Base-by-base conservation (phyloP, 306 rosid genomes). In the Inga leiocalycina region DNA sequence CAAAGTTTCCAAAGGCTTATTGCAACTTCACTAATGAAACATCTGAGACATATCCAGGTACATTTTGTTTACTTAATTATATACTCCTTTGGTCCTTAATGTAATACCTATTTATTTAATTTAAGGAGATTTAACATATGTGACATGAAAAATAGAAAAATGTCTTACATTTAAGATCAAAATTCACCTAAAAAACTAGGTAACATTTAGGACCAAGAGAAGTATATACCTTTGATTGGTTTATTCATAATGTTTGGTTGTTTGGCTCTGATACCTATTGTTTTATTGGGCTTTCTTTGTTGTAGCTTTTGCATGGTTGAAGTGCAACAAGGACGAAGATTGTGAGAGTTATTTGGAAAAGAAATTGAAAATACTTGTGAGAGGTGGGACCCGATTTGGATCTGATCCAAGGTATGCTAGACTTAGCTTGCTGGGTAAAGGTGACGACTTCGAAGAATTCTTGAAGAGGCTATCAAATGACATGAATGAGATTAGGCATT, bases 231-330 rank as follows among this genome's bases (percentile, higher is more conserved):
- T 5, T 10, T 56, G 48, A 2, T 15, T 17, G n/a, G 27, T 27
- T 6, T 2, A 4, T 78, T 74, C 15, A 16, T 61, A 4, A 8
- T 22, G 30, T 17, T 4, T 77, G 81, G 11, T 20, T 22, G 30
- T 17, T 4, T 77, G 81, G 11, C 24, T 74, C 44, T 71, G 16
- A 80, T 35, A 4, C 16, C 19, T 34, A 8, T 19, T 19, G 5
- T 37, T 17, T 6, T 19, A 2, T 37, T 6, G 51, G 30, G 1
- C 64, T 54, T 76, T 44, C 34, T n/a, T 27, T 43, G 35, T 1
- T 51, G 51, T 85, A 95, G 98, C 81, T 77, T 95, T 87, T 83
- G 90, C 93, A 1, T 95, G 98, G 98, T 64, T 95, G 95, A 89
- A 92, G 87, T 62, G 86, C 51, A 78, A 90, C 22, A 86, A 82